Evolutionary conservation across 441 rosid species (phyloP).

Genomic region (Syzygium malaccense): DNA sequence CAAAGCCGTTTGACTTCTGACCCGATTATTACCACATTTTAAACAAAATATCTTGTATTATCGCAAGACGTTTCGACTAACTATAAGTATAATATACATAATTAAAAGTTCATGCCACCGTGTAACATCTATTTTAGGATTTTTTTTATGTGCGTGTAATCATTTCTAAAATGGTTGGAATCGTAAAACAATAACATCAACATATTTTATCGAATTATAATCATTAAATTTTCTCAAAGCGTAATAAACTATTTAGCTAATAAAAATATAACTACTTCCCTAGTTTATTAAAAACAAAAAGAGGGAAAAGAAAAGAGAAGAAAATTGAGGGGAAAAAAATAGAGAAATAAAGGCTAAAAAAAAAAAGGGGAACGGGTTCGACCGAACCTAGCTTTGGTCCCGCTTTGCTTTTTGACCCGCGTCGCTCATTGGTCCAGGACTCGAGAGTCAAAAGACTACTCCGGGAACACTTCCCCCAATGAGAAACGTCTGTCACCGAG

Average conservation of each 20-base stretch:
- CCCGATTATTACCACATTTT: too few relatives aligned
- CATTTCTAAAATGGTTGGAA: too few relatives aligned
- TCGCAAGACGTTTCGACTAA: rapidly evolving
- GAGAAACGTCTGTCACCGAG: not conserved
- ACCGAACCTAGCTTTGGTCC: not conserved
- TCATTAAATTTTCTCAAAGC: not conserved
- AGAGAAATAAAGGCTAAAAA: not conserved
- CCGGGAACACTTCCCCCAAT: not conserved
- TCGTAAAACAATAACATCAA: too few relatives aligned
- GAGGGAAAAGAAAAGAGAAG: not conserved
- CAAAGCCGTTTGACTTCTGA: too few relatives aligned
- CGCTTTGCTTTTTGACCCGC: not conserved
- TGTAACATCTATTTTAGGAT: not conserved
- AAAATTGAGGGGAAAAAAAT: not conserved
- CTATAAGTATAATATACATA: not conserved
- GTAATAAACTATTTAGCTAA: not conserved
- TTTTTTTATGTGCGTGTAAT: not conserved
- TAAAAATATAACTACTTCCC: too few relatives aligned
- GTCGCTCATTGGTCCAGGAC: not conserved
- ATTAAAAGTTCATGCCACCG: not conserved
- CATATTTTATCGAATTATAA: not conserved
- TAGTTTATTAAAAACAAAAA: not conserved
- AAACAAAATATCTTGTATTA: not conserved
- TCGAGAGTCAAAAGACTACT: not conserved
- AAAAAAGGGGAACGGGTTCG: not conserved